Evolutionary conservation across 345 rosid genomes (phyloP), one percentile per base, ranked within the genome.

Genomic region (Rhodamnia rubescens): DNA sequence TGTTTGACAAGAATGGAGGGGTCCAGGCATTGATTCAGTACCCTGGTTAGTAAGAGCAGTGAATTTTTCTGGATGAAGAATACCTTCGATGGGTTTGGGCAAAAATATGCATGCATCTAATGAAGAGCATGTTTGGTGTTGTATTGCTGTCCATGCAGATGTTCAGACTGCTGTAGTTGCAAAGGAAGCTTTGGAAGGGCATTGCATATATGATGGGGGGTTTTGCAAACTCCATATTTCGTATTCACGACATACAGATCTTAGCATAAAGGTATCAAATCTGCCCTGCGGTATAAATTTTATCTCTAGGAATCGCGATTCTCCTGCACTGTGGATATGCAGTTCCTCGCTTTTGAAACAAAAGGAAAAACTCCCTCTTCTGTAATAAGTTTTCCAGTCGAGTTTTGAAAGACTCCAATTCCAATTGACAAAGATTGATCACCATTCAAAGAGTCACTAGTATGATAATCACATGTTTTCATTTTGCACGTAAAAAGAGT

Each of bases 1-100:
- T 98, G 99, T 98, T 98, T 86, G 99, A 98, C 89, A 98, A 98
- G 94, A 98, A 98, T 49, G 96, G 97, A 47, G 98, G 98, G 84
- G 90, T 98, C 81, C 99, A 98, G 90, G 99, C 98, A 32, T 88
- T 98, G 88, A 91, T 98, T 61, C 85, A 98, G 99, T 97, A 91
- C 69, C 85, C 80, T 85, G 81, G 87, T 85, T 82, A 53, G 54
- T 11, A 85, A 69, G 80, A 69, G 80, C 80, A 36, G 80, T 32
- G 42, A 36, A 69, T 69, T 36, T 69, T 69, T 69, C 47, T 69
- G 13, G 47, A 36, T 69, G 13, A 20, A 69, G 80, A 26, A 50
- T 82, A 27, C 53, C 44, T 82, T 51, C 29, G 21, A 27, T 82
- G 84, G 47, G 8, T 44, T 8, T 29, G 58, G 47, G n/a, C 18